Percentiles rank a stretch among this genome's conserved stretches.
phyloP scores from a whole-genome alignment of 2,329 filamentous ascomycete species.

The Phialocephala subalpina region DNA sequence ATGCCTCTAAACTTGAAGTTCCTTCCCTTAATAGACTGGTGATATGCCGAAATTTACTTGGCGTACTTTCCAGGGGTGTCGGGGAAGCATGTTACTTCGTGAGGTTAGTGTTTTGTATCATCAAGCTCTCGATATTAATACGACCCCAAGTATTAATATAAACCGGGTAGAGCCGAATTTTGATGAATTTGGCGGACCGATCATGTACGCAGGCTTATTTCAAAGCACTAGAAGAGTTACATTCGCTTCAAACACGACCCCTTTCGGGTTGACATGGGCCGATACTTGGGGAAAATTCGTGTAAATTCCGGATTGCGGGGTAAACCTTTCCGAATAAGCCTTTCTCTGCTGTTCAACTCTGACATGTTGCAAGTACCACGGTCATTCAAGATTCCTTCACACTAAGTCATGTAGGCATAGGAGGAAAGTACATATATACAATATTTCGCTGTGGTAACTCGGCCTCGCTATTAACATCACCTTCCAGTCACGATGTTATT shows the following conservation, averaged over 20 bases:
- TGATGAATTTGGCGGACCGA: not conserved
- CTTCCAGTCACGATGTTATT: conserved; percentile 1
- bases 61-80: no score
- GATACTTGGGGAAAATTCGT: not conserved
- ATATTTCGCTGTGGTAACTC: not conserved
- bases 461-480: not conserved
- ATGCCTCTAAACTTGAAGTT: no score
- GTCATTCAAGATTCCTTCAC: not conserved
- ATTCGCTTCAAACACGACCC: not conserved
- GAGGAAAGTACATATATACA: not conserved
- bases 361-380: not conserved
- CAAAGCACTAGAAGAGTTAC: not conserved
- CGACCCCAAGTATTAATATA: no score
- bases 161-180: not conserved
- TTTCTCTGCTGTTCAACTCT: not conserved
- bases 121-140: no score
- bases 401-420: not conserved
- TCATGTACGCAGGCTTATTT: not conserved
- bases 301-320: not conserved
- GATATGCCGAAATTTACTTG: no score
- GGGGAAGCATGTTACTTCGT: no score
- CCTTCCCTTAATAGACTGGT: no score
- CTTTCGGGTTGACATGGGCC: not conserved
- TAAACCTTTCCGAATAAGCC: not conserved
- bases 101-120: no score